Conservation (phyloP, 257 asterid genomes). For the Fraxinus anomala region DNA sequence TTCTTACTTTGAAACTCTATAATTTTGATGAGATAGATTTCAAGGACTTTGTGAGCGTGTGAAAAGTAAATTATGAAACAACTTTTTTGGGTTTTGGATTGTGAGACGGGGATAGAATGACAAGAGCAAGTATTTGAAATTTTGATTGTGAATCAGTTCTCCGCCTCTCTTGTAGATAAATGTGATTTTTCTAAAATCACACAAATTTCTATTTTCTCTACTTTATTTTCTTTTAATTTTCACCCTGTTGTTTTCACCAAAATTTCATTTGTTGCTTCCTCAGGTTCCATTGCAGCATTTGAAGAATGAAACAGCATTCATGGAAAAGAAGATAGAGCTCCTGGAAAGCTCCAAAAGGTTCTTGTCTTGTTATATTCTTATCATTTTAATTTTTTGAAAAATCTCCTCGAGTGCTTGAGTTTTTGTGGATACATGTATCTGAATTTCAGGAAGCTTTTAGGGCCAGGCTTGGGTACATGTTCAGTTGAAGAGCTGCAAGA, state of each 20-base stretch:
- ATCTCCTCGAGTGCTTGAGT: neutral
- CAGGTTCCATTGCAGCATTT: slow-evolving; percentile 12
- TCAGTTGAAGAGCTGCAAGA: slow-evolving; percentile 21
- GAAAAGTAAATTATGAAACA: too few species aligned
- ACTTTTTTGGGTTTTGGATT: too few species aligned
- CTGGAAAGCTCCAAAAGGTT: slow-evolving; percentile 29
- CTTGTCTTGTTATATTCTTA: neutral
- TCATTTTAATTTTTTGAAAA: neutral
- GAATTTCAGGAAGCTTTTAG: slow-evolving; percentile 26
- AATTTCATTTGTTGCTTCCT: neutral
- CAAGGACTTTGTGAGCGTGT: too few species aligned
- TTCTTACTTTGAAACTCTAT: too few species aligned
- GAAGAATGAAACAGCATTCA: slow-evolving; percentile 17
- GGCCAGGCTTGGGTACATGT: slow-evolving; percentile 21
- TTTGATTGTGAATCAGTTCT: too few species aligned
- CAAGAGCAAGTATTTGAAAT: too few species aligned
- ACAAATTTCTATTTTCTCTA: too few species aligned
- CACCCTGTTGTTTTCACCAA: neutral
- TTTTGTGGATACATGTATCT: neutral
- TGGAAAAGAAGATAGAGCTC: slow-evolving; percentile 26
- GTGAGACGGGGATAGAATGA: too few species aligned
- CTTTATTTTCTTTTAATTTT: neutral
- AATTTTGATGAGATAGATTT: too few species aligned
- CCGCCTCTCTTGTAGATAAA: too few species aligned
- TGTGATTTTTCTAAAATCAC: too few species aligned